Conservation (phyloP, 345 rosid genomes). For the Citrus australasica region DNA sequence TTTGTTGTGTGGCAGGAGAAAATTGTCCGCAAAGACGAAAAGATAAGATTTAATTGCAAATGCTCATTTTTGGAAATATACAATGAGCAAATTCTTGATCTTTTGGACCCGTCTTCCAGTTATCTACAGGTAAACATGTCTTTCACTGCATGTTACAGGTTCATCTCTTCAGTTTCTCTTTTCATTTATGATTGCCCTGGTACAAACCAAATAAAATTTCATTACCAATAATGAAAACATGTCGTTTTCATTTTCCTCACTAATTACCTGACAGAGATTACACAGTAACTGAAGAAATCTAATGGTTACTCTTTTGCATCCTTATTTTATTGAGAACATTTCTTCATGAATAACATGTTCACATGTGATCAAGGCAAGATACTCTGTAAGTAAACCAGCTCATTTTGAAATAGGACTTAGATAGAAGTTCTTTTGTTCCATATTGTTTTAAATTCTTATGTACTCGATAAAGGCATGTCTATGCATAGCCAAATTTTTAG, state of each 20-base stretch:
- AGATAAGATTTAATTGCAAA: slow-evolving; percentile 69
- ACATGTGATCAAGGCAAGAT: neutral
- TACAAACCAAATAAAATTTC: neutral
- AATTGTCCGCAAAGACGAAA: slow-evolving; percentile 78
- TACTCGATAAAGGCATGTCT: neutral
- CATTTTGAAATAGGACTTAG: neutral
- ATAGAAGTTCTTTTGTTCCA: neutral
- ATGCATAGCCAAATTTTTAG: neutral
- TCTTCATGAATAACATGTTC: neutral
- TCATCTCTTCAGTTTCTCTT: neutral
- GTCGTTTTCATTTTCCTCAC: neutral
- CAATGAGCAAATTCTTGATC: slow-evolving; percentile 96
- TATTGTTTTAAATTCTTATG: neutral
- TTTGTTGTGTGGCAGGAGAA: slow-evolving; percentile 61
- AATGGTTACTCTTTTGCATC: neutral
- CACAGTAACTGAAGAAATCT: neutral
- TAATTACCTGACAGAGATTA: neutral
- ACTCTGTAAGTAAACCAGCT: neutral
- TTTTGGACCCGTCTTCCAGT: slow-evolving; percentile 78
- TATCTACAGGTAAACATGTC: slow-evolving; percentile 70
- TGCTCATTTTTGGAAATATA: slow-evolving; percentile 98
- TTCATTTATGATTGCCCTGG: neutral
- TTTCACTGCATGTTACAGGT: neutral
- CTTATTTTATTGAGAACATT: neutral
- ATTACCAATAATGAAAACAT: neutral